Conservation (phyloP, 305 asterid species). For the Fraxinus floribunda region DNA sequence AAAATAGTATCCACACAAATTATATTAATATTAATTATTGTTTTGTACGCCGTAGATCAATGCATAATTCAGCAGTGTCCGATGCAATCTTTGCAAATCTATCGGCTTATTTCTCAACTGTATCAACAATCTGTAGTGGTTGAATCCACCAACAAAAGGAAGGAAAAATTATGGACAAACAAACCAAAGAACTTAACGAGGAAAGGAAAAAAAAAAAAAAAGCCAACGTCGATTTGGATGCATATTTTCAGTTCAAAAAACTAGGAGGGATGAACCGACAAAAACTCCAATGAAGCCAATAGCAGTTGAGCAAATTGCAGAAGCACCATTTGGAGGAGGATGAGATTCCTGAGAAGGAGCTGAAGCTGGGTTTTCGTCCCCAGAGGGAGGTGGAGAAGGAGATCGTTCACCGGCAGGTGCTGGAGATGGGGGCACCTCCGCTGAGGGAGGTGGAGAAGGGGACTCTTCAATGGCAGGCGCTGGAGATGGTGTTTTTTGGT, state of each 20-base stretch:
- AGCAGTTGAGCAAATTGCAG: constrained; percentile 29
- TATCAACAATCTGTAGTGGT: constrained; percentile 20
- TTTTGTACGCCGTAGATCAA: constrained; percentile 18
- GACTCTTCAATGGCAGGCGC: constrained; percentile 13
- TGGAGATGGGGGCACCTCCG: constrained; percentile 49
- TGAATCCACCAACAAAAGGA: constrained; percentile 16
- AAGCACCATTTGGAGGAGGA: constrained; percentile 44
- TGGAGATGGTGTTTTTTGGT: constrained; percentile 19
- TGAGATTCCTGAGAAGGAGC: constrained; percentile 50
- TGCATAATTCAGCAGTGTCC: constrained; percentile 8
- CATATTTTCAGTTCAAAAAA: constrained; percentile 34
- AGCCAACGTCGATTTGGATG: background rate
- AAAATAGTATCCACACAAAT: constrained; percentile 3
- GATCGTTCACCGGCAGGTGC: constrained; percentile 48
- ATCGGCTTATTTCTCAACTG: constrained; percentile 37
- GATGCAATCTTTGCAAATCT: constrained; percentile 15
- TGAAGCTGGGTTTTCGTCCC: constrained; percentile 42
- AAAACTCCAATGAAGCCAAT: constrained; percentile 44
- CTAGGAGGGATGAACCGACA: constrained; percentile 40
- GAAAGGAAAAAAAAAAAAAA: background rate
- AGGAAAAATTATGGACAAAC: constrained; percentile 26
- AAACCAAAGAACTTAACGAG: constrained; percentile 24
- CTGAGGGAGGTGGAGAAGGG: constrained; percentile 35
- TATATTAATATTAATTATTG: constrained; percentile 20
- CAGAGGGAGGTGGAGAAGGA: constrained; percentile 44